Evolutionary conservation across 192 early-diverging fungal species (phyloP), one percentile per base, ranked within the genome.

Genomic region (Coemansia sp.): DNA sequence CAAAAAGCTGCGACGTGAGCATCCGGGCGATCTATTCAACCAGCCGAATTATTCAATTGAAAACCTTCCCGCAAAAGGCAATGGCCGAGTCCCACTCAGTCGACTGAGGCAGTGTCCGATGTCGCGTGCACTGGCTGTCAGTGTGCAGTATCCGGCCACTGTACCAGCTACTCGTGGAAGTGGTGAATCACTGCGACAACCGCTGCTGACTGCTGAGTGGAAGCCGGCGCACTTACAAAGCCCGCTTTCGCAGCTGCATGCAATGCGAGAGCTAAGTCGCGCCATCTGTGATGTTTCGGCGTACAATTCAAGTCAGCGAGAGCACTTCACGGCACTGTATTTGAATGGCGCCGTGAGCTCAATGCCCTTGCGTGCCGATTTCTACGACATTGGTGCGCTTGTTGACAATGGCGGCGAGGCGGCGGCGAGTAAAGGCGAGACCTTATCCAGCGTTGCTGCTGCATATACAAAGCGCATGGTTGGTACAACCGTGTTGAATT

Each of bases 291-390:
- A 59, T 39, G 13, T 17, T 11, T n/a, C 69, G 5, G 57, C 57
- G 13, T 21, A 68, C 17, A 63, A 50, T 27, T 14, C 46, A 33
- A 39, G 33, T 10, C 65, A 70, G 36, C 35, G 57, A 50, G 56
- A 64, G 41, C 59, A 75, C 11, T 39, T 75, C 4, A 13, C 62
- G 29, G 40, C 69, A 16, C 66, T 81, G 42, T 42, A 72, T 35
- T 59, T 68, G 37, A 75, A 67, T 59, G 54, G 40, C 21, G 50
- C 54, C 17, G 17, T 56, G 14, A 41, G 29, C 19, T 69, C 73
- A 2, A 50, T 81, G 59, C 73, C 78, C 6, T 59, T 73, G 57
- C 78, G 78, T 45, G 60, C 64, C 8, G 78, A 81, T 62, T 81
- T 75, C 59, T 69, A 81, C 60, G 69, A 72, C 37, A 61, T 71